phyloP scores from a whole-genome alignment of 2,329 filamentous ascomycete species.

The Thelonectria discophora region DNA sequence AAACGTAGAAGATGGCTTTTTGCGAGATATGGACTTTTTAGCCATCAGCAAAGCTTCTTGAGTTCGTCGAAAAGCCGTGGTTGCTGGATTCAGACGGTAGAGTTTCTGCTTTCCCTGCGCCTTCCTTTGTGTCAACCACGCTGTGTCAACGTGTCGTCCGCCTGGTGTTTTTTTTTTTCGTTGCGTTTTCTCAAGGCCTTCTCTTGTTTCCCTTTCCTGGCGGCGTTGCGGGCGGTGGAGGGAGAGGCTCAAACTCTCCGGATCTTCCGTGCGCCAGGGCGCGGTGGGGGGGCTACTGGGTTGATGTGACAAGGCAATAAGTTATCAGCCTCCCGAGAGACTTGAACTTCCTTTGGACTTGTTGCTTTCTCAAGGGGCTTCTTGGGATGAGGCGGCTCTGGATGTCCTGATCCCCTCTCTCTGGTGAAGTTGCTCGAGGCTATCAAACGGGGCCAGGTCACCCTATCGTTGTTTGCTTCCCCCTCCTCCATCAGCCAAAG shows the following conservation, averaged over 20 bases:
- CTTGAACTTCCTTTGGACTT: neutral
- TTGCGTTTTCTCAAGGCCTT: neutral
- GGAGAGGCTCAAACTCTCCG: constrained; percentile 34
- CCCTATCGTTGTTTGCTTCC: constrained; percentile 19
- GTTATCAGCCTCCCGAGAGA: neutral
- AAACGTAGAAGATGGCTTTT: neutral
- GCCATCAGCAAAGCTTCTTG: too few relatives aligned
- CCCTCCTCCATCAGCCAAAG: constrained; percentile 2
- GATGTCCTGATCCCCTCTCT: constrained; percentile 29
- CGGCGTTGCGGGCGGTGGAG: too few relatives aligned
- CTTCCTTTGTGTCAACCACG: too few relatives aligned
- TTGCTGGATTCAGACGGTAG: too few relatives aligned
- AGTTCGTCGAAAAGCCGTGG: too few relatives aligned
- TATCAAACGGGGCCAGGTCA: constrained; percentile 21
- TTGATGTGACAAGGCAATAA: constrained; percentile 29
- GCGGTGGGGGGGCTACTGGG: too few relatives aligned
- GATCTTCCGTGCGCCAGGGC: constrained; percentile 38
- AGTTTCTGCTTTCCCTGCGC: too few relatives aligned
- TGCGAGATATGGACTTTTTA: too few relatives aligned
- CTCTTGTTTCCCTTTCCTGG: neutral
- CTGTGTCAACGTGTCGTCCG: neutral
- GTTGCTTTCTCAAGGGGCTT: too few relatives aligned
- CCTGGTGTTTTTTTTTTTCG: too few relatives aligned
- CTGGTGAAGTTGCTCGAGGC: too few relatives aligned
- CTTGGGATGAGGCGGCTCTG: neutral